Base-by-base conservation (phyloP, 495 filamentous ascomycete genomes). In the Hypoxylon rickii region DNA sequence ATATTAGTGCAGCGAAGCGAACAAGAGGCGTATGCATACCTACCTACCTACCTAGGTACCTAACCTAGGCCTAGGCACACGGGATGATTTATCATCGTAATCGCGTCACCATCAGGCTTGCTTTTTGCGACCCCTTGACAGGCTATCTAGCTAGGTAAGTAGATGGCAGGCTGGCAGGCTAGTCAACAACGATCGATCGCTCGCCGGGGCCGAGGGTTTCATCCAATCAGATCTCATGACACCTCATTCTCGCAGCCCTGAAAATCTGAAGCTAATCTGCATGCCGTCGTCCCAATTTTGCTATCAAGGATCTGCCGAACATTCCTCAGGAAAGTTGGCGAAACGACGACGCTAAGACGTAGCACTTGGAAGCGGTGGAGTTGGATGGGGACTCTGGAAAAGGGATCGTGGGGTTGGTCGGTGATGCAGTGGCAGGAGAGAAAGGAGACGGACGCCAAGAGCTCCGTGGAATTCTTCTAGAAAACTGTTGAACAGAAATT, bases 401-500 rank as follows among this genome's bases (percentile, higher is more conserved):
- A 36, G 44, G 51, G 31, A 43, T 32, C 10, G 52, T 52, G 47
- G 52, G 58, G 52, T 56, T 47, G 56, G 24, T 29, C 4, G 4
- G 24, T 29, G 10, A 4, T 4, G 24, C 24, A 42, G 33, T 33
- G 6, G 12, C 7, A 36, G 38, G 24, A 49, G 18, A 38, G 16
- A 44, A 51, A 55, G 44, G 33, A 29, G 38, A 22, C 37, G 29
- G 16, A 36, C 11, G 48, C 59, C 39, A 63, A 63, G 47, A 52
- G 47, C n/a, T 12, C 31, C 22, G 13, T 45, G 48, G 59, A 63
- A 63, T 39, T 31, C 53, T 63, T 63, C 59, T 63, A 63, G 59
- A 63, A 63, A 36, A 46, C 58, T 29, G 21, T 29, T 33, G 33
- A 51, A 18, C 16, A 51, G 52, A 63, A 57, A 57, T 63, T 63